These are phyloP conservation scores for Citrus maxima DNA, from an alignment of 345 rosid species.

Conservation along the genomic window DNA sequence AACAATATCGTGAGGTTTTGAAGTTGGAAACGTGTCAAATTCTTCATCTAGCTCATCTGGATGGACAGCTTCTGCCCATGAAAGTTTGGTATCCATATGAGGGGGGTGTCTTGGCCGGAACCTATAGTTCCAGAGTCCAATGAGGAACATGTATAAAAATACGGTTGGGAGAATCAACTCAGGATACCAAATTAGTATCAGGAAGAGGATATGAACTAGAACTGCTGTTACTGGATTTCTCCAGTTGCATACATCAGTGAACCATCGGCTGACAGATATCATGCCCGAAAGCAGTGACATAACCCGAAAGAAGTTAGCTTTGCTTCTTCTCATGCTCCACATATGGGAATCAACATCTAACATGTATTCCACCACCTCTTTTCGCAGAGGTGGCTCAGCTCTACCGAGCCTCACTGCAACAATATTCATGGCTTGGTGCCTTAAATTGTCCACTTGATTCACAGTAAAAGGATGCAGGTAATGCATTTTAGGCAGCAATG, in stretches of 20 bases:
- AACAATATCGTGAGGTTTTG: conserved; percentile 48
- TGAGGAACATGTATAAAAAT: conserved; percentile 72
- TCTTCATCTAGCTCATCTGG: conserved; percentile 87
- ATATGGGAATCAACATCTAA: conserved; percentile 78
- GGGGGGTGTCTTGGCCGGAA: conserved; percentile 63
- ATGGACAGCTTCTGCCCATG: conserved; percentile 68
- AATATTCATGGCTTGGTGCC: conserved; percentile 82
- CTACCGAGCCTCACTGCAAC: conserved; percentile 70
- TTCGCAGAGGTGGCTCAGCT: conserved; percentile 82
- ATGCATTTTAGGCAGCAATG: conserved; percentile 88
- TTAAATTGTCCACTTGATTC: conserved; percentile 65
- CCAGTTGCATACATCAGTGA: conserved; percentile 69
- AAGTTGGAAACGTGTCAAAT: conserved; percentile 78
- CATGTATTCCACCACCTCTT: conserved; percentile 88
- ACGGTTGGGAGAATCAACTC: conserved; percentile 67
- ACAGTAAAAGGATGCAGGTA: conserved; percentile 75
- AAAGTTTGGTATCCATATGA: conserved; percentile 74
- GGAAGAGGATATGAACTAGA: conserved; percentile 57
- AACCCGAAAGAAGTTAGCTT: conserved; percentile 81
- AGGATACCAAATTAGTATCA: conserved; percentile 70
- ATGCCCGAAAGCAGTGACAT: conserved; percentile 57
- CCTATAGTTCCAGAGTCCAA: conserved; percentile 78
- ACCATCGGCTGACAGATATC: conserved; percentile 49
- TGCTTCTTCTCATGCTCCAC: conserved; percentile 96
- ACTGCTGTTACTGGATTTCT: conserved; percentile 61